Base-by-base conservation (phyloP, 2,329 filamentous ascomycete genomes). In the Diplodia seriata region DNA sequence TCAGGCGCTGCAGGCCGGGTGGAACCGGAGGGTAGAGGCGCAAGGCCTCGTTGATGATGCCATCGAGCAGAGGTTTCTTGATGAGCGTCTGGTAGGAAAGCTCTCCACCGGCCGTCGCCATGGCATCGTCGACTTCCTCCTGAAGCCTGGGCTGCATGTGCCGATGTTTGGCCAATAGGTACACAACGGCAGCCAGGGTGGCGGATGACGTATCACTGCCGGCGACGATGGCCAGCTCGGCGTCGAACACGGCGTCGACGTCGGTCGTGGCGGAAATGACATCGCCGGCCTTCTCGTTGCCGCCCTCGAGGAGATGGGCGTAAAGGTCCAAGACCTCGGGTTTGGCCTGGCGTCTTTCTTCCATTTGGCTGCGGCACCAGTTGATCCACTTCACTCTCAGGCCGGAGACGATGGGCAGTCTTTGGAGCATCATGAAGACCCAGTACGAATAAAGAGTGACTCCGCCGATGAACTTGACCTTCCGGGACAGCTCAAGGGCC, bases 171-270 rank as follows among this genome's bases (percentile, higher is more conserved):
- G 79, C 74, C 36, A 84, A 77, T 71, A 83, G 83, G 75, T 82
- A 82, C 68, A 83, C 76, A 0, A 75, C 77, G 8, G 78, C 78
- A 23, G 78, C 73, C 71, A 81, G 73, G n/a, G 79, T 76, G 9
- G 80, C 82, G 1, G 80, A 81, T 1, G 80, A 81, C 6, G 81
- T 83, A 67, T 83, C 81, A 1, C 77, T 80, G 33, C 79, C 83
- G 18, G 83, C 83, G 51, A 84, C 81, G 69, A 85, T 85, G 36
- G 85, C 71, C 4, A 83, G 74, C 63, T 83, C 81, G 43, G 80
- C 82, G 70, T 85, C 84, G 69, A 79, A 80, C 77, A 81, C 83
- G 31, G 85, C 70, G 71, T 85, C 83, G 67, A 78, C 76, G 74
- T 78, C 75, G 70, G 76, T 77, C 74, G 82, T 78, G 67, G 80